Evolutionary conservation across 352 stramenopile genomes (phyloP), one percentile per base, ranked within the genome.

Genomic region (Phytophthora litchii): DNA sequence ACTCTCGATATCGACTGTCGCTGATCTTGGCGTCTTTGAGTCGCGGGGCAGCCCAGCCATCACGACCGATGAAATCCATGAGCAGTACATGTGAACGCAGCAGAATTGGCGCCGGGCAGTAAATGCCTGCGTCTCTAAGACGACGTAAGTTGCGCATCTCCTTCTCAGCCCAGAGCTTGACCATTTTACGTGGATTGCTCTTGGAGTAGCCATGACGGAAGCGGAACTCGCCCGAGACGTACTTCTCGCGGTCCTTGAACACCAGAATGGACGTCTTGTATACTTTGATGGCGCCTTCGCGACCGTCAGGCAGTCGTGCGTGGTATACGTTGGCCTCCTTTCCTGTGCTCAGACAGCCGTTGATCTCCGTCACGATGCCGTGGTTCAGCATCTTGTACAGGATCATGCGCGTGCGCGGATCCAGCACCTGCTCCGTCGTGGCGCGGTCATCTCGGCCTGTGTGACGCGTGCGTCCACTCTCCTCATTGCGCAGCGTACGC

Each of bases 241-340:
- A 99, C 77, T 98, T 98, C 60, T 99, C 97, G n/a, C 98, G 81
- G 84, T 99, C 97, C 65, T 99, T 99, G 69, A 99, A 99, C n/a
- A 99, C 97, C 16, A 99, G 76, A 59, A 99, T 94, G 38, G 83
- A 89, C 6, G 83, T 92, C 74, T 92, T 93, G 79, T 92, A 94
- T 8, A 92, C 81, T 60, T 91, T 91, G 54, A 93, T 88, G 19
- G 86, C 86, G 9, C 78, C 81, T 29, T 99, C 96, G 13, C 69
- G 57, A 43, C 69, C 86, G 48, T 89, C 73, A 6, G 72, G 65
- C 9, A 94, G 67, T 8, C 79, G 69, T 38, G 98, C 97, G 64
- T 99, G 98, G 76, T 99, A 99, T 29, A 99, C 97, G 83, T 99
- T 99, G 31, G 98, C 98, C 78, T 99, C 98, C 69, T 99, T 99